Conservation (phyloP, 441 rosid genomes). For the Pelargonium australe region DNA sequence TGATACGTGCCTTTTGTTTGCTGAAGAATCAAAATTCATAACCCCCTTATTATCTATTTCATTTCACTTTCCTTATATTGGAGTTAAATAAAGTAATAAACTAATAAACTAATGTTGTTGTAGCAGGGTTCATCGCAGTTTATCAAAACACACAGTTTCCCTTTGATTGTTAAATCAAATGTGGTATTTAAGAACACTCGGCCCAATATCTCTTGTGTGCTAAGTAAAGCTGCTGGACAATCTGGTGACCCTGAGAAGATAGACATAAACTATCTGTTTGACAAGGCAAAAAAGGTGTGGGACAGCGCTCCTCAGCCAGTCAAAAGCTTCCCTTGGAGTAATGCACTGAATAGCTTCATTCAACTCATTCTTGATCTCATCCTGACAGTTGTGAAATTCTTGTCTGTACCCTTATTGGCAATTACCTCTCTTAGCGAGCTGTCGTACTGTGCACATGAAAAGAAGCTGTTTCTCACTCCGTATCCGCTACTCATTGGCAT, state of each 20-base stretch:
- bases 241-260: conserved; percentile 56
- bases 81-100: neutral
- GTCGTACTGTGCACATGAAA: conserved; percentile 89
- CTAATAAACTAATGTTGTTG: conserved; percentile 4
- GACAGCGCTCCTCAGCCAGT: conserved; percentile 58
- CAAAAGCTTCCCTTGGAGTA: conserved; percentile 76
- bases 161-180: conserved; percentile 23
- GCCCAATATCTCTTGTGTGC: conserved; percentile 38
- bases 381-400: conserved; percentile 52
- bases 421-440: conserved; percentile 80
- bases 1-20: neutral
- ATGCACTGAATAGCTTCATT: conserved; percentile 55
- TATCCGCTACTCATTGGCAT: conserved; percentile 67
- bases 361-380: conserved; percentile 66
- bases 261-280: conserved; percentile 37
- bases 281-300: conserved; percentile 53
- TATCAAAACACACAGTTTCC: conserved; percentile 19
- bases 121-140: conserved; percentile 30
- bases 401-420: conserved; percentile 57
- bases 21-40: neutral
- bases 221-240: conserved; percentile 56
- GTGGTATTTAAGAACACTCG: conserved; percentile 23
- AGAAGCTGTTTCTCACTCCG: conserved; percentile 57
- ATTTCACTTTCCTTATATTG: neutral
- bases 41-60: neutral